Percentiles rank a stretch among this genome's conserved stretches.
phyloP scores from a whole-genome alignment of 495 filamentous ascomycete genomes.

The Trichoderma orchidacearum region DNA sequence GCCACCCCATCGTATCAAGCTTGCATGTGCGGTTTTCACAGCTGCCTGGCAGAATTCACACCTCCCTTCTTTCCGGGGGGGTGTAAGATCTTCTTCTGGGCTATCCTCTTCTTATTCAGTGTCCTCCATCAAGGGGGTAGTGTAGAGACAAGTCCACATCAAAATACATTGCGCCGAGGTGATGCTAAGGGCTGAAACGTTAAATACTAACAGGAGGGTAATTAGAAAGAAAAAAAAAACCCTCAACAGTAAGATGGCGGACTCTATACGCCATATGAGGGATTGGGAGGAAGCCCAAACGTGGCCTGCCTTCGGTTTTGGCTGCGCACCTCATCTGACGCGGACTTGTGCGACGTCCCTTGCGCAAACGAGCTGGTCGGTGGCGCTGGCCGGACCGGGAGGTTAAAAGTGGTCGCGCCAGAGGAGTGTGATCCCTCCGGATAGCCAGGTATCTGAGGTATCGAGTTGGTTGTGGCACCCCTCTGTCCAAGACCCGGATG shows the following conservation, averaged over 20 bases:
- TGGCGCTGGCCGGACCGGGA: slow-evolving; percentile 34
- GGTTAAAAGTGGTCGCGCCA: slow-evolving; percentile 22
- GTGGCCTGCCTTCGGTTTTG: slow-evolving; percentile 24
- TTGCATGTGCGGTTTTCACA: background rate
- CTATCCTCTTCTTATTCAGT: background rate
- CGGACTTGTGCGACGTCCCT: slow-evolving; percentile 30
- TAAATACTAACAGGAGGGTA: no score
- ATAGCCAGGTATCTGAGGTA: slow-evolving; percentile 20
- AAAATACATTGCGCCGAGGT: background rate
- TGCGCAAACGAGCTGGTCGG: slow-evolving; percentile 27
- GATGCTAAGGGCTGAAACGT: background rate
- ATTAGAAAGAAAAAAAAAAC: no score
- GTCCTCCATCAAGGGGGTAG: background rate
- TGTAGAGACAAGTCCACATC: background rate
- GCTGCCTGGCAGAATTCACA: background rate
- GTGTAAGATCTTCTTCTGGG: background rate
- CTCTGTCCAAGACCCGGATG: slow-evolving; percentile 38
- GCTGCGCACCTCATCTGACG: slow-evolving; percentile 20
- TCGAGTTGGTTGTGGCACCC: slow-evolving; percentile 28
- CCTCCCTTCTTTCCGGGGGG: background rate
- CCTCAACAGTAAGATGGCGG: slow-evolving; percentile 9
- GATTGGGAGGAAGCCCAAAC: slow-evolving; percentile 23
- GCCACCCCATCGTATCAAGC: background rate
- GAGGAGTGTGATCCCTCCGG: slow-evolving; percentile 10
- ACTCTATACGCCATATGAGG: slow-evolving; percentile 9